Percentiles rank a stretch among this genome's conserved stretches.
These are phyloP conservation scores for Podospora tetraspora DNA, from an alignment of 495 filamentous ascomycete species.

Conservation along the genomic window DNA sequence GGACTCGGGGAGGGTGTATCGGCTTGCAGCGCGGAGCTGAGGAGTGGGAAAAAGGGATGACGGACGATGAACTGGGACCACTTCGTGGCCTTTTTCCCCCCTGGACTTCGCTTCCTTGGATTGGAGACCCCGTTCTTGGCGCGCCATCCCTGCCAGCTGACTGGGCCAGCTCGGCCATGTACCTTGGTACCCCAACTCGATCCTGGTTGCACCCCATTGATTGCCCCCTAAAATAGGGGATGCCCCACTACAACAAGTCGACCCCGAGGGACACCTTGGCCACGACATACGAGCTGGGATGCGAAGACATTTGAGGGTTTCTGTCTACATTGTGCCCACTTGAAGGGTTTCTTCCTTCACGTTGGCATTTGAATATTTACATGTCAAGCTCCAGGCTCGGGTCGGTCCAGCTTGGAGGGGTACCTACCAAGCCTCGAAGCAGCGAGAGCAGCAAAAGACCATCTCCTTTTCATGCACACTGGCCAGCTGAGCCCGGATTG, in stretches of 20 bases:
- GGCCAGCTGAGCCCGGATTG: not conserved
- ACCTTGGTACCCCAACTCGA: constrained; percentile 10
- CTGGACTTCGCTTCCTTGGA: constrained; percentile 6
- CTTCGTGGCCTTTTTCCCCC: constrained; percentile 31
- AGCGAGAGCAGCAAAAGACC: not conserved
- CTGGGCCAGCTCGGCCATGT: constrained; percentile 4
- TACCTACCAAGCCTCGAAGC: not conserved
- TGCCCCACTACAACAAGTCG: not conserved
- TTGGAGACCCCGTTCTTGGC: constrained; percentile 19
- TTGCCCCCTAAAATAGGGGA: constrained; percentile 3
- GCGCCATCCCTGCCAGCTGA: constrained; percentile 13
- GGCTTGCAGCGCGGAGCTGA: constrained; percentile 25
- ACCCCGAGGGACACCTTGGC: not conserved
- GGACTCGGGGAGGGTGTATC: constrained; percentile 3
- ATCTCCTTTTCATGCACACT: not conserved
- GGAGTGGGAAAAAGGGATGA: constrained; percentile 20
- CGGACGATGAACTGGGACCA: constrained; percentile 11
- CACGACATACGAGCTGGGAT: not conserved
- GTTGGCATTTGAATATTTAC: not conserved
- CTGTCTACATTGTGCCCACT: not conserved
- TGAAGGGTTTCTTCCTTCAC: not conserved
- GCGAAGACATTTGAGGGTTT: not conserved
- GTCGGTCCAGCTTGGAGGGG: not conserved
- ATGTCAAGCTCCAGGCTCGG: not conserved
- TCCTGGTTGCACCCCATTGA: not conserved